These are phyloP conservation scores for Picochlorum costavermella DNA, from an alignment of 139 green algal genomes.

Conservation along the genomic window DNA sequence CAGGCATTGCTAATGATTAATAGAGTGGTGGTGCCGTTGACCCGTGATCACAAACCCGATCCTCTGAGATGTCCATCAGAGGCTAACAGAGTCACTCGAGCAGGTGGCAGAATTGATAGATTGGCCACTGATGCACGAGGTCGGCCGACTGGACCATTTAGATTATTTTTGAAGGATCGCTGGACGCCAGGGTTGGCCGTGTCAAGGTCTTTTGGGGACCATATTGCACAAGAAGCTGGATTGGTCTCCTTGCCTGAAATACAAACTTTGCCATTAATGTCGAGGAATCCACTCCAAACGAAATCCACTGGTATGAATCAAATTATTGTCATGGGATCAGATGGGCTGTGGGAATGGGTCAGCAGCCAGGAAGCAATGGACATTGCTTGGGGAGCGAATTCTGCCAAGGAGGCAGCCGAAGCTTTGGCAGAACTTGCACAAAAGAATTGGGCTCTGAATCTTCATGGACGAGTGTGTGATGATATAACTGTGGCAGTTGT, in stretches of 20 bases:
- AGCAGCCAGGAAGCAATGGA: constrained; percentile 19
- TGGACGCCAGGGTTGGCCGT: constrained; percentile 47
- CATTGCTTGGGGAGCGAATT: constrained; percentile 17
- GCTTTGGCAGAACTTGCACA: constrained; percentile 24
- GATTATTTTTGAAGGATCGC: constrained; percentile 38
- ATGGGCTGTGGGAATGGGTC: constrained; percentile 42
- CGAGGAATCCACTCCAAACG: not conserved
- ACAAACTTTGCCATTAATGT: constrained; percentile 14
- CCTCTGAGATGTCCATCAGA: constrained; percentile 16
- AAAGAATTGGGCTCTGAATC: constrained; percentile 31
- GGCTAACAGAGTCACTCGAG: constrained; percentile 32
- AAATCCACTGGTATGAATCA: not conserved
- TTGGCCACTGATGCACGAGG: constrained; percentile 20
- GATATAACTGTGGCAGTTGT: constrained; percentile 35
- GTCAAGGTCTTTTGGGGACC: constrained; percentile 45
- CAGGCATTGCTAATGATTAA: not conserved
- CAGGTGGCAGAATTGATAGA: constrained; percentile 38
- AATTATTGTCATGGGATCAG: constrained; percentile 29
- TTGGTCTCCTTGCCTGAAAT: constrained; percentile 39
- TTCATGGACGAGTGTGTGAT: constrained; percentile 31
- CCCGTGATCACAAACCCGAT: constrained; percentile 51
- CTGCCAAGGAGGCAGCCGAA: constrained; percentile 24
- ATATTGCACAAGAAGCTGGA: constrained; percentile 39
- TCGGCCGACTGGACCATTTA: constrained; percentile 29
- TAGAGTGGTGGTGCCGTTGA: constrained; percentile 24